Base-by-base conservation (phyloP, 192 early-diverging fungal genomes). In the Backusella mclennaniae region DNA sequence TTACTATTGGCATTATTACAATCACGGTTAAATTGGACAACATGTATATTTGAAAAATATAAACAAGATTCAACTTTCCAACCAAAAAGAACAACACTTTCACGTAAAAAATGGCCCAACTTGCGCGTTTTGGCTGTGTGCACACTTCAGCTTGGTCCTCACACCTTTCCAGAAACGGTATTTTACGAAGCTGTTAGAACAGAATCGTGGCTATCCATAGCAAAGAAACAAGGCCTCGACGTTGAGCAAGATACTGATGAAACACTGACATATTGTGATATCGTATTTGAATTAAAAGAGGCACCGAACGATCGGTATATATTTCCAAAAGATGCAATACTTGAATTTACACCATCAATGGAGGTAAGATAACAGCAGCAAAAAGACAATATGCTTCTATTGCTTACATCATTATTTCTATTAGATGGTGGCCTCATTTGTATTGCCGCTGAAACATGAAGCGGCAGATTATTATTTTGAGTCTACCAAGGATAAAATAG, bases 201-300 rank as follows among this genome's bases (percentile, higher is more conserved):
- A 0, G 73, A 80, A 6, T 38, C 72, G 1, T 77, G 77, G 78
- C 8, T 66, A 15, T 67, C 71, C 1, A 33, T 82, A 11, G 76
- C 35, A 1, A 75, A 76, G 23, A 66, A 69, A 23, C 71, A 72
- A 23, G 67, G 66, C 0, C 21, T 76, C 7, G 52, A 63, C 21
- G 23, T 39, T 53, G 72, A 73, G 6, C 6, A 49, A 8, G 17
- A 52, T 14, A 21, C 33, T 0, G 21, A 49, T 6, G 42, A 38
- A 7, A 31, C 66, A 26, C 31, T 52, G 8, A 31, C 66, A 29
- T 76, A 74, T 36, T 39, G 38, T 38, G 85, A 86, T 26, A 75
- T 92, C 44, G 83, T 85, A 3, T 79, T 92, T 67, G 87, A 89
- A 72, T 89, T 92, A 80, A 82, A 82, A 19, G 91, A 92, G 5